Evolutionary conservation across 805 yeast genomes (phyloP), one percentile per base, ranked within the genome.

Genomic region (Starmerella gropengiesseri): DNA sequence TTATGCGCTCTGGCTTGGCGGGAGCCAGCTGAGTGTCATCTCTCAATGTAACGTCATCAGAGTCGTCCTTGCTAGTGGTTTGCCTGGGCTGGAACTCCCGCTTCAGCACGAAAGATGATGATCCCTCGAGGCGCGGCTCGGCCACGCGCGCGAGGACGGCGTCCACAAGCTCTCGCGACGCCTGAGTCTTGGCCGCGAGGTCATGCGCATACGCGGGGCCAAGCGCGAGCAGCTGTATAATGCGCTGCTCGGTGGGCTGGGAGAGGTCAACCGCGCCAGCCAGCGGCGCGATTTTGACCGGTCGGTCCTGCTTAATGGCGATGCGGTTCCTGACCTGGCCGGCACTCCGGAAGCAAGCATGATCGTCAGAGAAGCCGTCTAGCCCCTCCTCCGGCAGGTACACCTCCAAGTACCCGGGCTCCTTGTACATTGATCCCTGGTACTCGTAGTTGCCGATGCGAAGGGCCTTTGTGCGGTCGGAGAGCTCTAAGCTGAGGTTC

Each of bases 351-450:
- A 40, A 52, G 7, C 16, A 22, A 21, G 23, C 14, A 4, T 4
- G n/a, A 7, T n/a, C n/a, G 9, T 3, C 12, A 7, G 14, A 7
- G 8, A 34, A 22, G 3, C 13, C 26, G 6, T 16, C 16, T 12
- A n/a, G 29, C 20, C 8, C 26, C 20, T 33, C n/a, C 21, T 37
- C 43, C 11, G 52, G 47, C 2, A 37, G 26, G 23, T 41, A 53
- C 13, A 51, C 46, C 27, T 51, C 55, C 1, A 50, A 38, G 11
- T 37, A 25, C 19, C 55, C 57, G n/a, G 57, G 53, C 37, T 53
- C 57, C 12, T 47, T 39, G 31, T 35, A 38, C 16, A 43, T 33
- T 2, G 48, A 14, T 13, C 50, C 54, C 4, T 38, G 42, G 38
- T 41, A 49, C 31, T 49, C 47, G 38, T 14, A 30, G 17, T 40